A percentile compares a stretch with the other conserved stretches of the same genome.
Evolutionary conservation across 2,329 filamentous ascomycete species (phyloP).

Genomic region (Sporothrix euskadiensis): DNA sequence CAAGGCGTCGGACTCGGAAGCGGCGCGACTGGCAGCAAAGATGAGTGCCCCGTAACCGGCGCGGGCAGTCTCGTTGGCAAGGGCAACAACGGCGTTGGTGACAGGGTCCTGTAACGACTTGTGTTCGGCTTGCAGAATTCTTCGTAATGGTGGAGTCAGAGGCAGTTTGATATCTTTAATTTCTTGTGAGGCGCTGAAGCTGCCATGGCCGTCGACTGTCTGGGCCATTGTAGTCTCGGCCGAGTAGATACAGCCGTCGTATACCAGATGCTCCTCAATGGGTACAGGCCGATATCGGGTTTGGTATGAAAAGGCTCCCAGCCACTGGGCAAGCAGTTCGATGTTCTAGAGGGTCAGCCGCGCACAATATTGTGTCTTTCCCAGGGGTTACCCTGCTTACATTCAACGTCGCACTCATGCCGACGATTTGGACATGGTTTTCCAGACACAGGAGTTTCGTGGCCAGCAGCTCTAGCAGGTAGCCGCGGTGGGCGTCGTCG

Average conservation of each 20-base stretch:
- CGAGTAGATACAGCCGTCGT: slow-evolving; percentile 67
- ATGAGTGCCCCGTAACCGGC: slow-evolving; percentile 70
- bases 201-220: slow-evolving; percentile 31
- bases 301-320: slow-evolving; percentile 69
- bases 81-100: slow-evolving; percentile 68
- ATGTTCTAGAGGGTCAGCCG: slow-evolving; percentile 56
- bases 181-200: slow-evolving; percentile 12
- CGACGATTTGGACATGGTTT: slow-evolving; percentile 68
- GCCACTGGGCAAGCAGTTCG: slow-evolving; percentile 67
- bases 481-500: slow-evolving; percentile 73
- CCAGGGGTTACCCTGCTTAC: slow-evolving; percentile 36
- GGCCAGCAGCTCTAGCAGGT: slow-evolving; percentile 71
- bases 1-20: slow-evolving; percentile 67
- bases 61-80: slow-evolving; percentile 68
- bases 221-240: slow-evolving; percentile 53
- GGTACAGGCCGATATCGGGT: slow-evolving; percentile 74
- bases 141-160: slow-evolving; percentile 46
- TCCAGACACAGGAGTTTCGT: slow-evolving; percentile 71
- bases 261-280: slow-evolving; percentile 72
- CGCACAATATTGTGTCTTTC: neutral
- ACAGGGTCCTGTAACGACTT: slow-evolving; percentile 65
- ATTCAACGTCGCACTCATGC: slow-evolving; percentile 77
- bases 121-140: slow-evolving; percentile 57
- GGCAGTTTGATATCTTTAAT: neutral
- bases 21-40: slow-evolving; percentile 69